Evolutionary conservation across 805 yeast species (phyloP), one percentile per base, ranked within the genome.

Genomic region (Lachancea quebecensis): DNA sequence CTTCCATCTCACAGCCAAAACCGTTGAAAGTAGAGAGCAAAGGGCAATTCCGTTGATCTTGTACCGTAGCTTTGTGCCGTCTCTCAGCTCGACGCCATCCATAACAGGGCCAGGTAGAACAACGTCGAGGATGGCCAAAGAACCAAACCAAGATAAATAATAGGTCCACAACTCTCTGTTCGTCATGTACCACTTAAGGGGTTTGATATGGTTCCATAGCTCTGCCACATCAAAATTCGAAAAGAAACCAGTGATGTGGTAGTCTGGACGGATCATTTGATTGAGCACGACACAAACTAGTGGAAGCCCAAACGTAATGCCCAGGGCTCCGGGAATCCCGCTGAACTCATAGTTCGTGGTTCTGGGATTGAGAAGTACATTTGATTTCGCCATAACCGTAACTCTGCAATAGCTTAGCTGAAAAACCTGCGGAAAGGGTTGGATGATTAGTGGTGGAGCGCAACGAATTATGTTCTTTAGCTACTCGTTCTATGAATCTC

Each of bases 21-120:
- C 44, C 57, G 67, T 34, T 52, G 67, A 29, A 25, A 77, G 51
- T 4, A 66, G 47, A 0, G 72, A 59, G 27, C 79, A 70, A 48
- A 87, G 68, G 21, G 76, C 69, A 41, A 73, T 63, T 10, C 98
- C 98, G 60, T 93, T 91, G 68, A 93, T 85, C 58, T 84, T 81
- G 68, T 91, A 91, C 15, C 62, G 59, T 49, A 91, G 72, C 40
- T 65, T 64, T 1, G 85, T 73, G 2, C 93, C 93, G 62, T 89
- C 95, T 57, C 97, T 74, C 47, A 91, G 68, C 45, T 61, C 65
- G 10, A 81, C 78, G 21, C 99, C 99, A 29, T 75, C 60, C 54
- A 78, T 66, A 18, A 59, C 64, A 47, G 68, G 73, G 0, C 91
- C 95, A 10, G 91, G 90, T 30, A 85, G 66, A 3, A 81, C 55